Percentiles rank a stretch among this genome's conserved stretches.
These are phyloP conservation scores for Fusarium floridanum DNA, from an alignment of 2,329 filamentous ascomycete genomes.

Conservation along the genomic window DNA sequence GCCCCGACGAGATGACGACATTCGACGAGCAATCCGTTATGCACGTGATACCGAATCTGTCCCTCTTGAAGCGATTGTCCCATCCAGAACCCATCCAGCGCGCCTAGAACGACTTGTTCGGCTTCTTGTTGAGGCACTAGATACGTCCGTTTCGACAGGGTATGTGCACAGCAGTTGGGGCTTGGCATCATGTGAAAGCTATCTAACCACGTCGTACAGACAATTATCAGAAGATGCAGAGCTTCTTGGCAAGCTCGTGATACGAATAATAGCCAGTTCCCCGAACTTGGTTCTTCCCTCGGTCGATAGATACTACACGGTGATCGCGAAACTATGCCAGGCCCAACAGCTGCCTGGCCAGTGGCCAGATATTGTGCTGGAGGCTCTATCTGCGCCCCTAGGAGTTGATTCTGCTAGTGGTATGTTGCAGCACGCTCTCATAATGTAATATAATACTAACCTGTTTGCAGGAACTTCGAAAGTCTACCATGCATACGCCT, in stretches of 20 bases:
- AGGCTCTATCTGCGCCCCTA: conserved; percentile 50
- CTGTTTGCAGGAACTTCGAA: conserved; percentile 6
- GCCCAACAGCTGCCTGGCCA: conserved; percentile 30
- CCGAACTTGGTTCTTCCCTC: conserved; percentile 43
- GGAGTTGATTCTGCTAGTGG: conserved; percentile 28
- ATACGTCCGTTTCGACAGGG: conserved; percentile 39
- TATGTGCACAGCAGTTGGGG: conserved; percentile 31
- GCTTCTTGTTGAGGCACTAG: conserved; percentile 54
- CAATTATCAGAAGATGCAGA: conserved; percentile 40
- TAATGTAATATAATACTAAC: conserved; percentile 12
- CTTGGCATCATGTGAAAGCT: not conserved
- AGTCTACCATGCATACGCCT: conserved; percentile 44
- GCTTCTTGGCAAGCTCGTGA: conserved; percentile 53
- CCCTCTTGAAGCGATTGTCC: conserved; percentile 53
- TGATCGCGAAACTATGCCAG: conserved; percentile 55
- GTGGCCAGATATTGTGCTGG: conserved; percentile 42
- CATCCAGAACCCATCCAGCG: conserved; percentile 45
- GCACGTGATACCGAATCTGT: conserved; percentile 57
- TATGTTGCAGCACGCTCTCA: conserved; percentile 14
- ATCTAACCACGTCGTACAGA: conserved; percentile 36
- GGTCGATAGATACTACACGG: conserved; percentile 55
- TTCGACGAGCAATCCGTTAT: conserved; percentile 61
- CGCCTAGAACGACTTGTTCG: conserved; percentile 53
- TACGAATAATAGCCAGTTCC: conserved; percentile 44
- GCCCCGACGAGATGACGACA: conserved; percentile 59